A percentile compares a stretch with the other conserved stretches of the same genome.
Conservation (phyloP, 805 yeast genomes). For the Zygotorulaspora chibaensis region DNA sequence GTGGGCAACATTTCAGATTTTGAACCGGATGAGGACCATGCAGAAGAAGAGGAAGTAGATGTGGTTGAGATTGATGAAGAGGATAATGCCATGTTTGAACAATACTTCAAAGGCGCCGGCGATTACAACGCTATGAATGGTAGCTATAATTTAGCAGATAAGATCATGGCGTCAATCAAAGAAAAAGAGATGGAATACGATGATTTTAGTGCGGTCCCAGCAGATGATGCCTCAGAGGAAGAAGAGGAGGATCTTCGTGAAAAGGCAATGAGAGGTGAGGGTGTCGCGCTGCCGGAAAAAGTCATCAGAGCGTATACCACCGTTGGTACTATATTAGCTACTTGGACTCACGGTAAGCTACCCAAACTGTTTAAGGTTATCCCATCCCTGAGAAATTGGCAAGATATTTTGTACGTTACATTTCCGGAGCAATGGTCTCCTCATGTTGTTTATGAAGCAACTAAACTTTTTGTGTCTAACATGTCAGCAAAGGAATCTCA, state of each 20-base stretch:
- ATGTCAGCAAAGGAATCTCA: slow-evolving; percentile 85
- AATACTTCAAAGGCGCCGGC: slow-evolving; percentile 52
- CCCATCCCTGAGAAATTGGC: slow-evolving; percentile 93
- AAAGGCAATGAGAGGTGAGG: slow-evolving; percentile 51
- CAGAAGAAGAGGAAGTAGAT: slow-evolving; percentile 54
- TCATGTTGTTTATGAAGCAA: slow-evolving; percentile 90
- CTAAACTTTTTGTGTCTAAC: slow-evolving; percentile 88
- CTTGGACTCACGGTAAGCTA: slow-evolving; percentile 92
- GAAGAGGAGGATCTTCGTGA: slow-evolving; percentile 30
- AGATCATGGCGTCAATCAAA: slow-evolving; percentile 83
- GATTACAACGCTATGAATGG: slow-evolving; percentile 39
- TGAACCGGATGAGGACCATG: slow-evolving; percentile 47
- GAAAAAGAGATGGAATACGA: slow-evolving; percentile 52
- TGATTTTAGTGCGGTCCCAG: slow-evolving; percentile 14
- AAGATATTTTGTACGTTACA: slow-evolving; percentile 87
- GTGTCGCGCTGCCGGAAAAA: slow-evolving; percentile 88
- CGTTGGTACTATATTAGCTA: slow-evolving; percentile 79
- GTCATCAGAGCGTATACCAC: slow-evolving; percentile 92
- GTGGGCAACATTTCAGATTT: slow-evolving; percentile 46
- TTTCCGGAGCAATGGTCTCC: slow-evolving; percentile 94
- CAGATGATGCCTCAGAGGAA: slow-evolving; percentile 16
- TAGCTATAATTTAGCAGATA: slow-evolving; percentile 78
- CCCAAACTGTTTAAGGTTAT: slow-evolving; percentile 96
- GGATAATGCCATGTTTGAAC: slow-evolving; percentile 80
- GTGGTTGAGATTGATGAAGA: slow-evolving; percentile 65